These are phyloP conservation scores for Akanthomyces lecanii DNA, from an alignment of 2,329 filamentous ascomycete species.

Conservation along the genomic window DNA sequence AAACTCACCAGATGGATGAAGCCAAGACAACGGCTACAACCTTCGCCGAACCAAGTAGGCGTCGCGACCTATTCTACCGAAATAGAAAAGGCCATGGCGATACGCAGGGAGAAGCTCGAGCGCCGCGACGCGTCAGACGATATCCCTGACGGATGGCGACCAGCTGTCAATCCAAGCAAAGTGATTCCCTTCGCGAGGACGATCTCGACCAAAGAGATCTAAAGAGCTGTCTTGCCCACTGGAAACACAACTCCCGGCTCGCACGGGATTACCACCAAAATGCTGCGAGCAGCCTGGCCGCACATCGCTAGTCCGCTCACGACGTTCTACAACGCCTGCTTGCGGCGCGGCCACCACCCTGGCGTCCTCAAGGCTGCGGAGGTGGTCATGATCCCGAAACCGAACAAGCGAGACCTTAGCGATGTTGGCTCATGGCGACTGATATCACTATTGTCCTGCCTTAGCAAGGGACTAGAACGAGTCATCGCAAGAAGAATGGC, in stretches of 20 bases:
- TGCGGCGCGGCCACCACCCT: slow-evolving; percentile 20
- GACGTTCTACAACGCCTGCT: slow-evolving; percentile 10
- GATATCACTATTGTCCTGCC: slow-evolving; percentile 25
- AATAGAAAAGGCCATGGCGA: slow-evolving; percentile 2
- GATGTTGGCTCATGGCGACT: slow-evolving; percentile 21
- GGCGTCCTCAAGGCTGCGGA: slow-evolving; percentile 22
- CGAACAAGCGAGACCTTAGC: slow-evolving; percentile 21
- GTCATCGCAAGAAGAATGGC: slow-evolving; percentile 23
- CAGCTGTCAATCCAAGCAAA: background rate
- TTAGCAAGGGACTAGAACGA: slow-evolving; percentile 27
- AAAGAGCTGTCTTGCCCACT: slow-evolving; percentile 4
- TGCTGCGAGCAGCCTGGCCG: slow-evolving; percentile 8
- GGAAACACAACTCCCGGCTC: slow-evolving; percentile 4
- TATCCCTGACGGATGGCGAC: slow-evolving; percentile 1
- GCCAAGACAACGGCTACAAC: slow-evolving; percentile 2
- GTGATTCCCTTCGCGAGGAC: background rate
- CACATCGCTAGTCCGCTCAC: slow-evolving; percentile 3
- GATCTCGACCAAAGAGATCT: slow-evolving; percentile 2
- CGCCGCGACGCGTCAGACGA: slow-evolving; percentile 1
- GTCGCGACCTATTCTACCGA: slow-evolving; percentile 6
- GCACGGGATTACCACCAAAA: slow-evolving; percentile 8
- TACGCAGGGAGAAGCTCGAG: slow-evolving; percentile 9
- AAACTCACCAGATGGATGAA: slow-evolving; percentile 7
- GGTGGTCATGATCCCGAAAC: slow-evolving; percentile 26
- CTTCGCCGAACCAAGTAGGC: slow-evolving; percentile 9